Conservation (phyloP, 2,329 filamentous ascomycete genomes). For the Pseudonectria buxi region DNA sequence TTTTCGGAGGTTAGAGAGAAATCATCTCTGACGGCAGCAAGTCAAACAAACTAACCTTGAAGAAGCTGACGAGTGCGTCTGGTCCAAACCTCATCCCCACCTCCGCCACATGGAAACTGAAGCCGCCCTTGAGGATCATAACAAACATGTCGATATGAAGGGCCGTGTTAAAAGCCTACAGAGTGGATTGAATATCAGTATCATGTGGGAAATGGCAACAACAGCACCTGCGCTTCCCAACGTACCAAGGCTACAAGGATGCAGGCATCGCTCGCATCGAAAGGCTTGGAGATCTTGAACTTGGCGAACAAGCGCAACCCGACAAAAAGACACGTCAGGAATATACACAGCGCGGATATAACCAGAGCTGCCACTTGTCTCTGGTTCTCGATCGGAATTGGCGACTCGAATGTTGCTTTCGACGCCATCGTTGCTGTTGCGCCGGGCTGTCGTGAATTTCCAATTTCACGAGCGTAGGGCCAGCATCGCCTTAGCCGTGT, state of each 20-base stretch:
- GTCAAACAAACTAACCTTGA: neutral
- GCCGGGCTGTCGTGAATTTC: neutral
- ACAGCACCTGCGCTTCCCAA: no score
- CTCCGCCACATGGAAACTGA: neutral
- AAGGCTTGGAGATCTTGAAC: neutral
- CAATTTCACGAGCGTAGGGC: no score
- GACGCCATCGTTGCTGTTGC: slow-evolving; percentile 1
- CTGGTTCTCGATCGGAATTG: slow-evolving; percentile 4
- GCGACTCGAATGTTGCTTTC: slow-evolving; percentile 1
- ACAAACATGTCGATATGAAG: neutral
- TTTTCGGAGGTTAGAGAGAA: neutral
- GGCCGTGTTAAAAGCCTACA: neutral
- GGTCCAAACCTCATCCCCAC: neutral
- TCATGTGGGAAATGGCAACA: no score
- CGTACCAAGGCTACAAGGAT: neutral
- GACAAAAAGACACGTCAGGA: neutral
- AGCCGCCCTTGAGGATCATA: neutral
- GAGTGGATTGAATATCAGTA: no score
- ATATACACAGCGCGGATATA: slow-evolving; percentile 1
- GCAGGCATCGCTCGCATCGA: neutral
- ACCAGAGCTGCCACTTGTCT: slow-evolving; percentile 2
- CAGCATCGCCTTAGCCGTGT: no score
- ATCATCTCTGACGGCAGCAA: neutral
- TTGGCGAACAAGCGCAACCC: neutral
- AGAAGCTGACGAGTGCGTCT: neutral